Evolutionary conservation across 257 asterid species (phyloP).

Genomic region (Solanum virginianum): DNA sequence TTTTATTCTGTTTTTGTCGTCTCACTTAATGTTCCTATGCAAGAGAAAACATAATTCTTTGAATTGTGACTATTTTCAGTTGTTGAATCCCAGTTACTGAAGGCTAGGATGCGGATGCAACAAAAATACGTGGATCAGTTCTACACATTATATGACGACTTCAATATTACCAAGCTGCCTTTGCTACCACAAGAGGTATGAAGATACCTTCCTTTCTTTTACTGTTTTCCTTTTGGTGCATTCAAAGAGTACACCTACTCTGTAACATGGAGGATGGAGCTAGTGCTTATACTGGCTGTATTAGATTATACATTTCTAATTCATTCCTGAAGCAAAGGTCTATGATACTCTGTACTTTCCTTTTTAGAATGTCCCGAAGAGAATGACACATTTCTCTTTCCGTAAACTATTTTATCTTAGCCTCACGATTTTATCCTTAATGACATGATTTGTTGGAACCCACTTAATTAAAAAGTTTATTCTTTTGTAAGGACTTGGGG

Average conservation of each 20-base stretch:
- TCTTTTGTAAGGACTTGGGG: no score
- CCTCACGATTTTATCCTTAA: neutral
- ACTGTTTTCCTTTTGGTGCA: neutral
- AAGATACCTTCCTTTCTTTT: neutral
- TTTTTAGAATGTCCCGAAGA: neutral
- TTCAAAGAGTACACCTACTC: neutral
- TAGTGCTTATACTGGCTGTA: neutral
- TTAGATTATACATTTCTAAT: neutral
- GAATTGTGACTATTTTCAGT: constrained; percentile 19
- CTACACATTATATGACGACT: constrained; percentile 82
- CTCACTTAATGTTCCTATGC: neutral
- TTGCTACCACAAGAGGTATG: constrained; percentile 90
- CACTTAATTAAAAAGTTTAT: neutral
- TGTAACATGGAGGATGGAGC: neutral
- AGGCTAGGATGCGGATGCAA: constrained; percentile 91
- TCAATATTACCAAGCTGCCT: constrained; percentile 89
- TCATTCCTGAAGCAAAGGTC: neutral
- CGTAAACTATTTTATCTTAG: neutral
- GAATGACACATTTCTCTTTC: neutral
- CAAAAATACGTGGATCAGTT: constrained; percentile 86
- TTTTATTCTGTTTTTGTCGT: neutral
- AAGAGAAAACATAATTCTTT: neutral
- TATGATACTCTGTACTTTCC: neutral
- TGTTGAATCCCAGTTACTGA: constrained; percentile 72
- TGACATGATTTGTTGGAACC: neutral